Conservation (phyloP, 83 land plant genomes). For the Thuja plicata region DNA sequence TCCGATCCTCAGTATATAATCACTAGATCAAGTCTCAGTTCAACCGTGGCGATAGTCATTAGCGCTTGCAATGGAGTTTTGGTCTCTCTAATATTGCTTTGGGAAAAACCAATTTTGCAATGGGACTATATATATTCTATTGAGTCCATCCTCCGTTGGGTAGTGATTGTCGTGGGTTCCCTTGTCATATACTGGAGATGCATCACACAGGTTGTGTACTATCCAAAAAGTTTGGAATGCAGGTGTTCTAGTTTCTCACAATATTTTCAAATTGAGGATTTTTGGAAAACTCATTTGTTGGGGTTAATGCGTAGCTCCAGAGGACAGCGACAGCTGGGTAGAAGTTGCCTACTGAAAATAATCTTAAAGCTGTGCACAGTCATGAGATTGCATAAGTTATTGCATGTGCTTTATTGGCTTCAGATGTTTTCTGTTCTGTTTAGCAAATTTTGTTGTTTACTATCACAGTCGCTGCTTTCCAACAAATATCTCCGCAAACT, state of each 20-base stretch:
- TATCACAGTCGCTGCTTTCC: not conserved
- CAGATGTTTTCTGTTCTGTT: not conserved
- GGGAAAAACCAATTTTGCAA: too few relatives aligned
- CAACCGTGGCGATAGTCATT: not conserved
- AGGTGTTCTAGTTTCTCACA: not conserved
- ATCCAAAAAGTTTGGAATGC: not conserved
- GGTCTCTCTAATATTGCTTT: too few relatives aligned
- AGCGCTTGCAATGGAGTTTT: not conserved
- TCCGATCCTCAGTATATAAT: not conserved
- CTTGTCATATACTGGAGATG: not conserved
- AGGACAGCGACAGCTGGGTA: not conserved
- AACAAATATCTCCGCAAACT: not conserved
- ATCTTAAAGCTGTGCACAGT: not conserved
- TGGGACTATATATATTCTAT: not conserved
- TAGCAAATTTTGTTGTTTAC: not conserved
- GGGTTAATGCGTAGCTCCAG: not conserved
- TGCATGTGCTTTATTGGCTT: not conserved
- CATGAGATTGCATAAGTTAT: not conserved
- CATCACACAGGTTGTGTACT: too few relatives aligned
- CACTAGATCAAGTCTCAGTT: not conserved
- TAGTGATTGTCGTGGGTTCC: not conserved
- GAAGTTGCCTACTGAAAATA: not conserved
- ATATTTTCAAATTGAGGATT: not conserved
- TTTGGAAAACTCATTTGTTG: not conserved
- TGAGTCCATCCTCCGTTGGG: too few relatives aligned